Percentiles rank a stretch among this genome's conserved stretches.
Conservation (phyloP, 2,329 filamentous ascomycete species). For the Colletotrichum plurivorum region DNA sequence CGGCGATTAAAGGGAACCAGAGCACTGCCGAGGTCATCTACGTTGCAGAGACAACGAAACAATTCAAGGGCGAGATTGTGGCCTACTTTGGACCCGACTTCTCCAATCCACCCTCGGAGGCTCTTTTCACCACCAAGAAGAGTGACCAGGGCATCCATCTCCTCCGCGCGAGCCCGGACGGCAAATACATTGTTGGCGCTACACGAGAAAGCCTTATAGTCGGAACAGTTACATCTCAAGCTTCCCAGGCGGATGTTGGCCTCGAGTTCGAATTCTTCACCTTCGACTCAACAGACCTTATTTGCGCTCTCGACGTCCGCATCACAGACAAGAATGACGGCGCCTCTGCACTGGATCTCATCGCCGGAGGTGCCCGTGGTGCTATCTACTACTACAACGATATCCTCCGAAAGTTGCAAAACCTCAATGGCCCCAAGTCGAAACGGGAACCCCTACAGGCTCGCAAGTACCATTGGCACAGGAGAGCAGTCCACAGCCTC, state of each 20-base stretch:
- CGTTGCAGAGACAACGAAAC: slow-evolving; percentile 35
- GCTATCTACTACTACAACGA: slow-evolving; percentile 87
- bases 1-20: slow-evolving; percentile 54
- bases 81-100: slow-evolving; percentile 58
- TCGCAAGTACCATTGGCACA: slow-evolving; percentile 91
- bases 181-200: slow-evolving; percentile 66
- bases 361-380: slow-evolving; percentile 82
- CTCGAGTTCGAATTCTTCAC: slow-evolving; percentile 70
- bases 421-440: slow-evolving; percentile 51
- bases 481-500: slow-evolving; percentile 83
- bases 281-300: slow-evolving; percentile 72
- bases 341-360: slow-evolving; percentile 74
- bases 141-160: slow-evolving; percentile 53
- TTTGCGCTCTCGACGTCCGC: slow-evolving; percentile 77
- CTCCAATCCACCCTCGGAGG: slow-evolving; percentile 49
- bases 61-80: slow-evolving; percentile 52
- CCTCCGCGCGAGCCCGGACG: slow-evolving; percentile 66
- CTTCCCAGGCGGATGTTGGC: slow-evolving; percentile 52
- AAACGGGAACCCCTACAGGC: slow-evolving; percentile 66
- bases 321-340: slow-evolving; percentile 48
- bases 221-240: slow-evolving; percentile 62
- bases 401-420: slow-evolving; percentile 71
- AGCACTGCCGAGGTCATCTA: slow-evolving; percentile 58
- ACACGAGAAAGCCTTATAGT: slow-evolving; percentile 67
- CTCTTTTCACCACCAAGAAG: slow-evolving; percentile 54